Base-by-base conservation (phyloP, 768 basidiomycete genomes). In the Leucogyrophana mollusca region DNA sequence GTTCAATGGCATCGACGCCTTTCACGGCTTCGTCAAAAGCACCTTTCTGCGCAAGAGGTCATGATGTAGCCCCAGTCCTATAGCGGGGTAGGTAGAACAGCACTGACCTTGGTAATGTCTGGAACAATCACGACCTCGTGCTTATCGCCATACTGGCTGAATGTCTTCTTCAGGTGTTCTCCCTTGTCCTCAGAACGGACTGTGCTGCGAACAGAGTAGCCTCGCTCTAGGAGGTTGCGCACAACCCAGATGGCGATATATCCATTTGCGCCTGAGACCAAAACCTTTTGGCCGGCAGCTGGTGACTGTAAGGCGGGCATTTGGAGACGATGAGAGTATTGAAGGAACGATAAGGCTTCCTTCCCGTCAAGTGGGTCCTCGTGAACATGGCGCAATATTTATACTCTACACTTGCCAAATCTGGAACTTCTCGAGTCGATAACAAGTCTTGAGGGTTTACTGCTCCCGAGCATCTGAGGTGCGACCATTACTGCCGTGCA, bases 1-100 rank as follows among this genome's bases (percentile, higher is more conserved):
- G 88, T 30, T 70, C 74, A 41, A 93, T 78, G 0, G 76, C 90
- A 48, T 88, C 82, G 7, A 91, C 80, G 1, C 76, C 87, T 60
- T 82, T 78, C 48, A 91, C 85, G 0, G 82, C 88, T 41, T 88
- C 81, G 59, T 92, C 87, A 51, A 90, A 94, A 1, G 83, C 86
- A 6, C 78, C 79, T 2, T 74, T 75, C 81, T 83, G 25, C 17
- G 11, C 18, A 4, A 20, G 20, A 1, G 13, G 16, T 21, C 14
- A 35, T 34, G 22, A 27, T 46, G 8, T 21, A 16, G 17, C 34
- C 11, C 16, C 18, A 43, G 4, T 18, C 4, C 22, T 20, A 23
- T 17, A 16, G 20, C n/a, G 8, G 8, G 3, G 11, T 24, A 4
- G 14, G 18, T 8, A 16, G 8, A 17, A 18, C 20, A 16, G 6